phyloP scores from a whole-genome alignment of 2,329 filamentous ascomycete genomes.

The Pyrenochaeta sp. region DNA sequence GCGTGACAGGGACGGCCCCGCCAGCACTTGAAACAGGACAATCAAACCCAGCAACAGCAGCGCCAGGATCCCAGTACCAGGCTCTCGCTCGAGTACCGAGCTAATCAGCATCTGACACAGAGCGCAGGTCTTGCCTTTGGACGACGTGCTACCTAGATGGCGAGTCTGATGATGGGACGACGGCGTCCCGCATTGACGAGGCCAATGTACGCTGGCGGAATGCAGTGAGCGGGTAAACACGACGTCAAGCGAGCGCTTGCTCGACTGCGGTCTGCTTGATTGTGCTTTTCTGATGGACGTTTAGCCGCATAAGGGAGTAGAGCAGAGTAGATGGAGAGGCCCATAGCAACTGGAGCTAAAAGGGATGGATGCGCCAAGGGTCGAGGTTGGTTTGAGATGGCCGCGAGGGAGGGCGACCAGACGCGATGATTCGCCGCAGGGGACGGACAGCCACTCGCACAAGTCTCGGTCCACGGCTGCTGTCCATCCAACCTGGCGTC shows the following conservation, averaged over 20 bases:
- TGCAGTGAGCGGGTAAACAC: conserved; percentile 5
- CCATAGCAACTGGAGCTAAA: conserved; percentile 13
- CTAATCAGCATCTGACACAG: conserved; percentile 21
- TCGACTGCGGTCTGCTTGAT: conserved; percentile 11
- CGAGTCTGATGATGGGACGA: conserved; percentile 9
- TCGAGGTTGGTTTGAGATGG: conserved; percentile 23
- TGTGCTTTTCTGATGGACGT: conserved; percentile 14
- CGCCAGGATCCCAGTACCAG: conserved; percentile 22
- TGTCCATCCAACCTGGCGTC: conserved; percentile 7
- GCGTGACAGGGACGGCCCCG: conserved; percentile 28
- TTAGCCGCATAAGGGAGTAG: conserved; percentile 16
- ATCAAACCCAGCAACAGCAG: conserved; percentile 27
- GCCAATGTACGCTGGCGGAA: background rate
- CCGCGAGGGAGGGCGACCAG: conserved; percentile 5
- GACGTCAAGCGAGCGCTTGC: conserved; percentile 13
- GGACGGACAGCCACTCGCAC: conserved; percentile 2
- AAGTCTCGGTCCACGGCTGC: background rate
- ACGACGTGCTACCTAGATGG: conserved; percentile 7
- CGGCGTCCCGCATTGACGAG: conserved; percentile 3
- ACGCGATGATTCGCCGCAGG: conserved; percentile 10
- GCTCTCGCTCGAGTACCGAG: conserved; percentile 28
- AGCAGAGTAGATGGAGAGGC: conserved; percentile 6
- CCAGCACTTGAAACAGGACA: conserved; percentile 32
- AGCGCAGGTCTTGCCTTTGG: conserved; percentile 10
- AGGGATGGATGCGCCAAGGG: conserved; percentile 17